A percentile compares a stretch with the other conserved stretches of the same genome.
These are phyloP conservation scores for Fusarium sublunatum DNA, from an alignment of 2,329 filamentous ascomycete genomes.

Conservation along the genomic window DNA sequence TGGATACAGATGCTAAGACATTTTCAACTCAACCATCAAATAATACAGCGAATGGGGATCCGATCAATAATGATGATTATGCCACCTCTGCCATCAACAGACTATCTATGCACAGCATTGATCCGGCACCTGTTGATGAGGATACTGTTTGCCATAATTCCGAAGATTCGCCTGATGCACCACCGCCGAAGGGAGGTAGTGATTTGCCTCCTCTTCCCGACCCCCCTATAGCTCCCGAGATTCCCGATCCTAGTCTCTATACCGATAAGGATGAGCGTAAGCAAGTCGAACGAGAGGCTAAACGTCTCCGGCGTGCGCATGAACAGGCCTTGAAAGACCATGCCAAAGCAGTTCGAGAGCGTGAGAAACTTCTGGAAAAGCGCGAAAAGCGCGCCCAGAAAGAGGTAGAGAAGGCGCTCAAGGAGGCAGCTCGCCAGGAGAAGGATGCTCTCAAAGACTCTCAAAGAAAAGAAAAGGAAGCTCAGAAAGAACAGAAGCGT, in stretches of 20 bases:
- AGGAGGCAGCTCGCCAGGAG: conserved; percentile 46
- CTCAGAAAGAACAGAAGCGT: conserved; percentile 36
- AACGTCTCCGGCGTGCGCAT: conserved; percentile 71
- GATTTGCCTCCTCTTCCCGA: conserved; percentile 54
- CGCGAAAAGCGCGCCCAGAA: conserved; percentile 58
- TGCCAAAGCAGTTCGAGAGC: conserved; percentile 71
- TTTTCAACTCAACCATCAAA: conserved; percentile 1
- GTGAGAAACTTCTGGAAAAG: conserved; percentile 69
- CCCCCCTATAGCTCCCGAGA: conserved; percentile 58
- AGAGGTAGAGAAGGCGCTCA: conserved; percentile 50
- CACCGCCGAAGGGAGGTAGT: conserved; percentile 19
- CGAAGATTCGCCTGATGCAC: not conserved
- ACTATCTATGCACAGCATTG: conserved; percentile 51
- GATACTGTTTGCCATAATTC: not conserved
- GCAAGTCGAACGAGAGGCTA: conserved; percentile 75
- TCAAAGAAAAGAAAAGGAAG: conserved; percentile 48
- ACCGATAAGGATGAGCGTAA: conserved; percentile 74
- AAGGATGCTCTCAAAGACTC: conserved; percentile 46
- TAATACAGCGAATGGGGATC: not conserved
- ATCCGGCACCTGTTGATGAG: conserved; percentile 55
- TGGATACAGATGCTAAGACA: conserved; percentile 16
- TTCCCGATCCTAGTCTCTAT: conserved; percentile 67
- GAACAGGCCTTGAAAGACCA: conserved; percentile 74
- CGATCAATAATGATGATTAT: conserved; percentile 4
- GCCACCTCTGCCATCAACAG: conserved; percentile 28